Base-by-base conservation (phyloP, 2,329 filamentous ascomycete species). In the Alternaria viburni region DNA sequence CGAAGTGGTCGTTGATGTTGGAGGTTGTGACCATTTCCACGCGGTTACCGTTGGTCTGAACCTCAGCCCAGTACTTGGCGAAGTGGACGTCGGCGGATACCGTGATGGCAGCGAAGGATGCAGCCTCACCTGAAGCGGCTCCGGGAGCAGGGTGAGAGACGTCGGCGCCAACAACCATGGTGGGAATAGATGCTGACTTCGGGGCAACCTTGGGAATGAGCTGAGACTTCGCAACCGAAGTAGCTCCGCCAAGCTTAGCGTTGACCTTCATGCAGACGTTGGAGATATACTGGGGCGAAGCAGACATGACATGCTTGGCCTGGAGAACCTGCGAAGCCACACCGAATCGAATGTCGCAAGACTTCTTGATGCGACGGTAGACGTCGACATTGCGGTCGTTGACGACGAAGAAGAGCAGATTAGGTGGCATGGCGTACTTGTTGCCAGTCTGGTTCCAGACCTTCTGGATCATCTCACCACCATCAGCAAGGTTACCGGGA, bases 201-300 rank as follows among this genome's bases (percentile, higher is more conserved):
- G 71, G 71, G 5, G 67, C 67, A 15, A 77, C 63, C 71, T 73
- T 78, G 3, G 68, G 66, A 26, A 78, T 72, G 10, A 79, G 74
- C 21, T 80, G 47, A 12, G 80, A 73, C 72, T 84, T 71, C 3
- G 83, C 84, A 54, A 83, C 80, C 64, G 82, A 89, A 1, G 93
- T 97, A 0, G 88, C 86, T 6, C 96, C 96, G 13, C 96, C 96
- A 3, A 99, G 86, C 83, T 99, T 99, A 4, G 93, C 91, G 72
- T 99, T 98, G 69, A 99, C 89, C 83, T 99, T 99, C 93, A 99
- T 96, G 67, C 89, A 87, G 0, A 99, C 93, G 66, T 99, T 99
- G 1, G 92, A 96, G 73, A 92, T 91, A 80, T 98, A 98, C 73
- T 99, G 96, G 0, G 86, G 86, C 21, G 91, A 88, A 15, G 87